Base-by-base conservation (phyloP, 306 rosid species). In the Vigna radiata region DNA sequence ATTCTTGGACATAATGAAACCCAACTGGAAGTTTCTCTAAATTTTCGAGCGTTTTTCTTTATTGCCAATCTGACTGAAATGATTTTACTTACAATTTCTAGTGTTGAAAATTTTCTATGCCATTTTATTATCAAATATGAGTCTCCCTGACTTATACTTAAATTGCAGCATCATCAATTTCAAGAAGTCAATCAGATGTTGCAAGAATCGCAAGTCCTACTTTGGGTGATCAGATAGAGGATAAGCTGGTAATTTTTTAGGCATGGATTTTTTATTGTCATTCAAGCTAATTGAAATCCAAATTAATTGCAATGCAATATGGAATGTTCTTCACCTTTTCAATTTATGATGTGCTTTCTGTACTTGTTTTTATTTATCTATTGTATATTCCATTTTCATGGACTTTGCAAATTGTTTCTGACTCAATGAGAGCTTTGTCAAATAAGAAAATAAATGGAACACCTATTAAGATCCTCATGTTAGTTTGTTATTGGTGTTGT, bases 131-230 rank as follows among this genome's bases (percentile, higher is more conserved):
- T 74, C 21, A 69, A 3, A 13, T 68, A 61, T 79, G 15, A 53
- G 15, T 68, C 82, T 85, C 72, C 66, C 74, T 31, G 19, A 75
- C n/a, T 58, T 70, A 39, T 56, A 70, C 70, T n/a, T 86, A 61
- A 33, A 83, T 80, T 76, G 75, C 85, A 95, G 97, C 89, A 70
- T 88, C 87, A 82, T 60, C 90, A 11, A 88, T 87, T 58, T 85
- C 86, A 16, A 91, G 93, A 85, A 89, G 97, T 87, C 85, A 72
- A 74, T 92, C 99, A 25, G 97, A 96, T 86, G 91, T 91, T 81
- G 85, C 83, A 7, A 83, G 91, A 81, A 76, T 83, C 47, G 36
- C 19, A 71, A 81, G 84, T 68, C 85, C 89, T 36, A 73, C 87
- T 54, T 86, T 75, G 82, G 93, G 86, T 62, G 92, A 87, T 81